Conservation (phyloP, 345 rosid species). For the Linum usitatissimum region DNA sequence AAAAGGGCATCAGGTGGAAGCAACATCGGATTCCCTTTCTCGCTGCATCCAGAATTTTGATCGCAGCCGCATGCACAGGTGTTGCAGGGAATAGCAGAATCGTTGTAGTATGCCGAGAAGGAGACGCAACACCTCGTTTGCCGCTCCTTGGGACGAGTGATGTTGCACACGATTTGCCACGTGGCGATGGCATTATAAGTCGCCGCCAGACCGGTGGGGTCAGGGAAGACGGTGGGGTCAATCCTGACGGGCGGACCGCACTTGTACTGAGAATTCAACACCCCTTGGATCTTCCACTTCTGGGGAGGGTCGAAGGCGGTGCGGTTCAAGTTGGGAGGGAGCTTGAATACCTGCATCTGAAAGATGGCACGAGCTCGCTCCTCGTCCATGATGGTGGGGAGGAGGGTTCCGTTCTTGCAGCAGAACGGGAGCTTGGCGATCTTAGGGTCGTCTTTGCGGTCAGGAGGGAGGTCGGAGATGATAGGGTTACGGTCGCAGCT, state of each 20-base stretch:
- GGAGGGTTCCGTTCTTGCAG: slow-evolving; percentile 61
- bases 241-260: slow-evolving; percentile 73
- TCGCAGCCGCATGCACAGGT: slow-evolving; percentile 91
- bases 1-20: slow-evolving; percentile 73
- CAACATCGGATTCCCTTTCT: slow-evolving; percentile 40
- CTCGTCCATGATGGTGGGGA: slow-evolving; percentile 58
- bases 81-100: slow-evolving; percentile 65
- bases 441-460: slow-evolving; percentile 39
- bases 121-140: slow-evolving; percentile 79
- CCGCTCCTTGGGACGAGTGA: slow-evolving; percentile 48
- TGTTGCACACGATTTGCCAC: slow-evolving; percentile 81
- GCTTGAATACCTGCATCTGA: slow-evolving; percentile 65
- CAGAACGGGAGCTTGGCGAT: slow-evolving; percentile 64
- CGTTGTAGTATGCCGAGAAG: slow-evolving; percentile 79
- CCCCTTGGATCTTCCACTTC: slow-evolving; percentile 59
- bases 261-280: slow-evolving; percentile 50
- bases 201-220: slow-evolving; percentile 50
- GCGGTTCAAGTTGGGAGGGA: slow-evolving; percentile 58
- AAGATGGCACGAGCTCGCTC: slow-evolving; percentile 47
- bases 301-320: slow-evolving; percentile 68
- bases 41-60: slow-evolving; percentile 28
- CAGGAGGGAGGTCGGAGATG: slow-evolving; percentile 63
- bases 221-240: slow-evolving; percentile 64
- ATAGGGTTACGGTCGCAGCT: slow-evolving; percentile 55
- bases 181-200: slow-evolving; percentile 41